Base-by-base conservation (phyloP, 2,329 filamentous ascomycete species). In the Dendryphion nanum region DNA sequence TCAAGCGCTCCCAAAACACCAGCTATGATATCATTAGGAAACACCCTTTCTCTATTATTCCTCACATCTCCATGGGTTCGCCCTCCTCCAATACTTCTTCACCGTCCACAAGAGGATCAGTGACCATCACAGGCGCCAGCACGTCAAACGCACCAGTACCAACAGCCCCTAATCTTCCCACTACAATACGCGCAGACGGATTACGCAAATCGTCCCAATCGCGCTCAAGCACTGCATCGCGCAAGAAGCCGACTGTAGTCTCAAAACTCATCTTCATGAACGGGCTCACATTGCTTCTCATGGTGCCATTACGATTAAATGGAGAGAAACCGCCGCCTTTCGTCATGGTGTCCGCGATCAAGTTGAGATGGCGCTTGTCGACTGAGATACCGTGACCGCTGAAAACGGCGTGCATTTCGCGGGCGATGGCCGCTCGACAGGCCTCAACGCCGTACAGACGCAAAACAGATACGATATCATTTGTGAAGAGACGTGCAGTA, bases 191-290 rank as follows among this genome's bases (percentile, higher is more conserved):
- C 46, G 87, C 84, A 65, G 86, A 93, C 0, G 94, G 93, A 43
- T 85, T 89, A 42, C 78, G 81, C 44, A 98, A 72, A 56, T 93
- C 86, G 66, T 98, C 93, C 76, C 82, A 88, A 66, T 97, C 93
- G 34, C 87, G 83, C 58, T 95, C 89, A 41, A 94, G 73, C 18
- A 96, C 85, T 1, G 93, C 90, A 61, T 97, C 93, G 66, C 86
- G 90, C 57, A 98, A 75, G 74, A 96, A 96, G 1, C 86, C 84
- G 26, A 97, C 79, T 2, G 93, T 98, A 4, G 93, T 98, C 77
- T 98, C 93, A 71, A 97, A 98, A 66, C 88, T 95, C 91, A 97
- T 97, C 77, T 97, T 97, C 69, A 93, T 91, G 54, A 98, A 91
- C 0, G 93, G 89, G 50, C 84, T 90, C 18, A 91, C 84, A 57